Evolutionary conservation across 2,329 filamentous ascomycete genomes (phyloP).

Genomic region (Teratosphaeria epicoccoides): DNA sequence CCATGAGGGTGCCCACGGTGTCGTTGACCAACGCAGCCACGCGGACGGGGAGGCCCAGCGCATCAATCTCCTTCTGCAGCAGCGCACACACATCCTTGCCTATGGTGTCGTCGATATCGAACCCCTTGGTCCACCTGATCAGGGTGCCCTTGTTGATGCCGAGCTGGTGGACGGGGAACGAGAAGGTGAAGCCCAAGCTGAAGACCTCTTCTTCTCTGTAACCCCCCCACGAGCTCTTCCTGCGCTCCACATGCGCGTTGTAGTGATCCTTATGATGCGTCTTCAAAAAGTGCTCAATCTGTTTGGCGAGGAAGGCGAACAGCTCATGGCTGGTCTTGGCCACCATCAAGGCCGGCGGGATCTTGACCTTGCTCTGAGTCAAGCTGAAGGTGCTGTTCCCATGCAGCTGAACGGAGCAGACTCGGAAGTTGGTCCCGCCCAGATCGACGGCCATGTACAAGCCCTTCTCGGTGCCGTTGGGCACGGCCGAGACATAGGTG

Average conservation of each 20-base stretch:
- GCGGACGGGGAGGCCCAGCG: conserved; percentile 72
- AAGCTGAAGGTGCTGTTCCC: conserved; percentile 92
- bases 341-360: conserved; percentile 82
- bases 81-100: conserved; percentile 91
- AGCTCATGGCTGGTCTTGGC: conserved; percentile 77
- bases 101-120: conserved; percentile 88
- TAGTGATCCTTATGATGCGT: conserved; percentile 85
- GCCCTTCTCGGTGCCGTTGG: conserved; percentile 97
- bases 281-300: conserved; percentile 80
- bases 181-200: conserved; percentile 96
- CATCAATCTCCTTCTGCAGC: conserved; percentile 81
- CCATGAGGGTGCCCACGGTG: conserved; percentile 95
- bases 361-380: conserved; percentile 83
- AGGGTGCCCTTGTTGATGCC: conserved; percentile 92
- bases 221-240: conserved; percentile 19
- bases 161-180: conserved; percentile 86
- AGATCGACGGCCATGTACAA: conserved; percentile 93
- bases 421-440: conserved; percentile 96
- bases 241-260: conserved; percentile 43
- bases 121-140: conserved; percentile 97
- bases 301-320: conserved; percentile 83
- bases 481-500: conserved; percentile 89
- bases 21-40: conserved; percentile 97
- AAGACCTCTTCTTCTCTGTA: conserved; percentile 62
- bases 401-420: conserved; percentile 88